phyloP scores from a whole-genome alignment of 177 flowering plant genomes.

The Vitis hybrid region DNA sequence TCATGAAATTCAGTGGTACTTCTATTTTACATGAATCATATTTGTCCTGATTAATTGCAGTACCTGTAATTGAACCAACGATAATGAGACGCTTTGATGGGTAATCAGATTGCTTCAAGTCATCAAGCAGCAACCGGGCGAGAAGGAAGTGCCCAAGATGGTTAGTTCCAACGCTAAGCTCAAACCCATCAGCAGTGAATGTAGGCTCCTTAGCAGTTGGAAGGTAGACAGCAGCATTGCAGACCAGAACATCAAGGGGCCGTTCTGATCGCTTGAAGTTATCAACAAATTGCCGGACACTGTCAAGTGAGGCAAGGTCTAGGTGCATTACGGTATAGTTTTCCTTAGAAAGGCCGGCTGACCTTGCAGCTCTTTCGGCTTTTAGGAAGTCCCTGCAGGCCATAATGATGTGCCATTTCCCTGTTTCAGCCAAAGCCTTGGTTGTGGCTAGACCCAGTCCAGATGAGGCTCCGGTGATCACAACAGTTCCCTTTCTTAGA shows the following conservation, averaged over 20 bases:
- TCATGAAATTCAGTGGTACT: no score
- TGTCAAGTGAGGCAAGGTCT: slow-evolving; percentile 94
- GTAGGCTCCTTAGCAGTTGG: slow-evolving; percentile 95
- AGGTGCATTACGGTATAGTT: slow-evolving; percentile 85
- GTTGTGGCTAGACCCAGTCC: slow-evolving; percentile 94
- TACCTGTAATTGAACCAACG: slow-evolving; percentile 96
- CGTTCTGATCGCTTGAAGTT: slow-evolving; percentile 61
- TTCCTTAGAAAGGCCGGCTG: slow-evolving; percentile 79
- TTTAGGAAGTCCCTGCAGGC: slow-evolving; percentile 96
- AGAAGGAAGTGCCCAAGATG: slow-evolving; percentile 97
- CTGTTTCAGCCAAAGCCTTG: slow-evolving; percentile 81
- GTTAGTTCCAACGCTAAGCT: slow-evolving; percentile 91
- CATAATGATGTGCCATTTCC: slow-evolving; percentile 93
- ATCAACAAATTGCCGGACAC: slow-evolving; percentile 92
- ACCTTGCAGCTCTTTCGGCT: slow-evolving; percentile 94
- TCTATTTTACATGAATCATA: no score
- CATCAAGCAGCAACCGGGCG: slow-evolving; percentile 76
- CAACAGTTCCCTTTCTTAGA: slow-evolving; percentile 71
- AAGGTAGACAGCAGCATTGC: slow-evolving; percentile 92
- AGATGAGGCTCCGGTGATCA: slow-evolving; percentile 94
- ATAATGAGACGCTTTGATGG: slow-evolving; percentile 88
- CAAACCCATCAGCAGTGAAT: slow-evolving; percentile 91
- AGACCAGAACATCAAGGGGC: slow-evolving; percentile 89
- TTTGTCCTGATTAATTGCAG: no score
- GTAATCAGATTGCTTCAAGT: slow-evolving; percentile 75